Evolutionary conservation across 768 basidiomycete species (phyloP).

Genomic region (Mrakia gelida): DNA sequence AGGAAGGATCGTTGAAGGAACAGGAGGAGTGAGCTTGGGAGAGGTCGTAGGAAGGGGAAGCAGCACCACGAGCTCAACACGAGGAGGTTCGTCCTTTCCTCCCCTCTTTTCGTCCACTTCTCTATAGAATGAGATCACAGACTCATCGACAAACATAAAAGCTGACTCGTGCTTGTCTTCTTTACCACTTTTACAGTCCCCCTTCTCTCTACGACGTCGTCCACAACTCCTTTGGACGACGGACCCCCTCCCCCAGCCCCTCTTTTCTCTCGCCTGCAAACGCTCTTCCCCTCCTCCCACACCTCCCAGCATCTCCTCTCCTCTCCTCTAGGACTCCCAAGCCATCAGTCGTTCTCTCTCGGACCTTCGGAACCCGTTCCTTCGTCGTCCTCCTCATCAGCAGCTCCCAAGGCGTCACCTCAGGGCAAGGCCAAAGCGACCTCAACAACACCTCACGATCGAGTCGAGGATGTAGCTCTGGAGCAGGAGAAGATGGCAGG

Average conservation of each 20-base stretch:
- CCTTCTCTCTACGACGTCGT: not conserved
- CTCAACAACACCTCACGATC: not conserved
- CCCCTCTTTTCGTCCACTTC: not conserved
- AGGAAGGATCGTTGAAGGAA: not conserved
- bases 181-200: not conserved
- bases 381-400: not conserved
- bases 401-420: not conserved
- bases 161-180: not conserved
- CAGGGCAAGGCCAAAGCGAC: not conserved
- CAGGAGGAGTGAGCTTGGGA: not conserved
- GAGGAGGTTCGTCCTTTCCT: not conserved
- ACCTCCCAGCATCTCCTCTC: not conserved
- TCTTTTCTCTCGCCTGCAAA: conserved; percentile 27
- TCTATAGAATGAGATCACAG: too few relatives aligned
- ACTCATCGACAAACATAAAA: too few relatives aligned
- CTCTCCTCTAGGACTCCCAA: not conserved
- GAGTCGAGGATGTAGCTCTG: not conserved
- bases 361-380: not conserved
- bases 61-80: not conserved
- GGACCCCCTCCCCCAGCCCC: conserved; percentile 17
- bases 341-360: not conserved
- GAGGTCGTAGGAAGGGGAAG: not conserved
- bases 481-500: conserved; percentile 15
- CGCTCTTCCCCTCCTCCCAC: not conserved
- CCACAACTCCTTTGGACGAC: not conserved